Conservation (phyloP, 2,329 filamentous ascomycete species). For the Talaromyces sp. region DNA sequence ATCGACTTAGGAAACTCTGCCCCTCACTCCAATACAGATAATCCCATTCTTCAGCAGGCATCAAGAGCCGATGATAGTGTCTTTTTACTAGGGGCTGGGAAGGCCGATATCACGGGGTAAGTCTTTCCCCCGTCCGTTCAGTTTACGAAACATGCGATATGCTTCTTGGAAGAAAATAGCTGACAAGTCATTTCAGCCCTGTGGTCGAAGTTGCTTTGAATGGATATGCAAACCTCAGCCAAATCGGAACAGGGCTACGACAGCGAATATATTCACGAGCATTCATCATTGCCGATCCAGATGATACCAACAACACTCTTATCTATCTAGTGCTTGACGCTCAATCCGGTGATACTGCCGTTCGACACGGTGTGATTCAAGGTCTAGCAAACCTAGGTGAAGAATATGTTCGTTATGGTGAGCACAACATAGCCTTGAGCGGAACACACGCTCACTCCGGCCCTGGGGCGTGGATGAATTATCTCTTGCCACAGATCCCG, state of each 20-base stretch:
- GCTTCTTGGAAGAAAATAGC: too few relatives aligned
- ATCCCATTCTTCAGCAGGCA: neutral
- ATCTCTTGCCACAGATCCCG: constrained; percentile 85
- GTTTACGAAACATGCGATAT: too few relatives aligned
- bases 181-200: constrained; percentile 48
- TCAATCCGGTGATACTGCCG: constrained; percentile 80
- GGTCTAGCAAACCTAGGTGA: constrained; percentile 63
- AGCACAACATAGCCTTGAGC: constrained; percentile 80
- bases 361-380: constrained; percentile 80
- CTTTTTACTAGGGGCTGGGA: constrained; percentile 64
- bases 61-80: constrained; percentile 28
- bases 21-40: neutral
- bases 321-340: constrained; percentile 85
- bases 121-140: neutral
- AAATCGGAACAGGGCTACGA: constrained; percentile 75
- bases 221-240: constrained; percentile 82
- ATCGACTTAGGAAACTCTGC: constrained; percentile 11
- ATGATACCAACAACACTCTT: constrained; percentile 64
- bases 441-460: constrained; percentile 92
- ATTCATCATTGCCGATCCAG: constrained; percentile 73
- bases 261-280: constrained; percentile 85
- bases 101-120: constrained; percentile 67
- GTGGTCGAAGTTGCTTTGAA: constrained; percentile 88
- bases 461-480: constrained; percentile 90
- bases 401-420: constrained; percentile 68